A percentile compares a stretch with the other conserved stretches of the same genome.
These are phyloP conservation scores for Rhinocladiella mackenziei DNA, from an alignment of 2,329 filamentous ascomycete genomes.

Conservation along the genomic window DNA sequence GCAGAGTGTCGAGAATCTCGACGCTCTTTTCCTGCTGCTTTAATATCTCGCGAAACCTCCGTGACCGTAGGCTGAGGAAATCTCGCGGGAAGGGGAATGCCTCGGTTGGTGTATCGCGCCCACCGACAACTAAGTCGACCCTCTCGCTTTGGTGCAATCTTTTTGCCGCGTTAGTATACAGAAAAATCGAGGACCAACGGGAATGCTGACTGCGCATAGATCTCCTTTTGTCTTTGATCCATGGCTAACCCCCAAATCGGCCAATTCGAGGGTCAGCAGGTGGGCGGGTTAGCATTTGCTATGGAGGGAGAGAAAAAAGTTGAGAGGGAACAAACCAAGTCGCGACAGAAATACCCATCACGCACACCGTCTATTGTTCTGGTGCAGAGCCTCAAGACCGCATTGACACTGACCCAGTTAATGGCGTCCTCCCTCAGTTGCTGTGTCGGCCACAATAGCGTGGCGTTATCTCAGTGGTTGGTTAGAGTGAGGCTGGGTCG, in stretches of 20 bases:
- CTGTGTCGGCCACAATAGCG: background rate
- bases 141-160: conserved; percentile 22
- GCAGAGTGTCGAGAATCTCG: conserved; percentile 3
- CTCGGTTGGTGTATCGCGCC: background rate
- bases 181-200: no score
- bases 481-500: conserved; percentile 1
- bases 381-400: background rate
- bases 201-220: no score
- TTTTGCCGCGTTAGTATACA: background rate
- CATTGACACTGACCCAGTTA: no score
- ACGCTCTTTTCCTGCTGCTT: background rate
- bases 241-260: no score
- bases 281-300: no score
- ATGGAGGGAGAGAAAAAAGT: no score
- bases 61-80: conserved; percentile 20
- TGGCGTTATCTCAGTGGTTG: conserved; percentile 1
- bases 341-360: no score
- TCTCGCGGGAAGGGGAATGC: conserved; percentile 13
- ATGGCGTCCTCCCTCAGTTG: no score
- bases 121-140: conserved; percentile 8
- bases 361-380: no score
- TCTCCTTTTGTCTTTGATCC: no score
- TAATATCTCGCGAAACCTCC: conserved; percentile 12
- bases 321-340: no score
- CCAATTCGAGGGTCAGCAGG: no score